A percentile compares a stretch with the other conserved stretches of the same genome.
Conservation (phyloP, 768 basidiomycete species). For the Amyloporia xantha region DNA sequence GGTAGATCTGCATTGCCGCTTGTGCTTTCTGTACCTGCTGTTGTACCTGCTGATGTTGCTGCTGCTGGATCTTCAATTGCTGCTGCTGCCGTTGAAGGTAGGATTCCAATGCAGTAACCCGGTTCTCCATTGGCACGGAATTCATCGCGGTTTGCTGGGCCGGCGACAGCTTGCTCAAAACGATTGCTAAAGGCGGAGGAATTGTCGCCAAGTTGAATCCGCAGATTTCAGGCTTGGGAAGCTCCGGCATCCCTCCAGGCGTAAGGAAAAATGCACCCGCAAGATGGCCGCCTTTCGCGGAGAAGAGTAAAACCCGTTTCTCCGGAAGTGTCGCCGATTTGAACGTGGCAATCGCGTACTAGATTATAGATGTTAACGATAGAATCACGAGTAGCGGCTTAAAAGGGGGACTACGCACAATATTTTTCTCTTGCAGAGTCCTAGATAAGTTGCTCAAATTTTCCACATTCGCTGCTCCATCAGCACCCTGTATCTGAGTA, state of each 20-base stretch:
- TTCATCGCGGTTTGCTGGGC: slow-evolving; percentile 12
- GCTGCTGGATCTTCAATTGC: slow-evolving; percentile 13
- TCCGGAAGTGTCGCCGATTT: too few species aligned
- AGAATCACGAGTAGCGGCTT: background rate
- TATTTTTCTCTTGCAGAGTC: slow-evolving; percentile 35
- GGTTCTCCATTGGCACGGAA: slow-evolving; percentile 15
- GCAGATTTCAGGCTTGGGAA: slow-evolving; percentile 26
- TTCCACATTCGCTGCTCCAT: slow-evolving; percentile 35
- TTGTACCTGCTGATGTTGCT: slow-evolving; percentile 14
- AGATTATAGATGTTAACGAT: background rate
- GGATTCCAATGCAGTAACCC: slow-evolving; percentile 3
- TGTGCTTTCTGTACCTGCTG: slow-evolving; percentile 16
- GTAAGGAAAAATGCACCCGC: slow-evolving; percentile 44
- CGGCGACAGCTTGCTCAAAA: slow-evolving; percentile 5
- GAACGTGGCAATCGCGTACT: slow-evolving; percentile 51
- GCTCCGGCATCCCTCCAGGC: slow-evolving; percentile 42
- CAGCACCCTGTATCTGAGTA: slow-evolving; percentile 22
- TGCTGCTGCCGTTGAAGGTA: slow-evolving; percentile 15
- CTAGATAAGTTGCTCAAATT: slow-evolving; percentile 36
- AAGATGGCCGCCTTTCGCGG: slow-evolving; percentile 26
- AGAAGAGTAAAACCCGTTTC: slow-evolving; percentile 44
- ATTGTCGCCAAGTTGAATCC: background rate
- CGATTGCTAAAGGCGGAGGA: slow-evolving; percentile 7
- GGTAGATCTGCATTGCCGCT: slow-evolving; percentile 11
- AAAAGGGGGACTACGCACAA: slow-evolving; percentile 35